Evolutionary conservation across 23 red algal genomes (phyloP), one percentile per base, ranked within the genome.

Genomic region (Gracilaria domingensis): DNA sequence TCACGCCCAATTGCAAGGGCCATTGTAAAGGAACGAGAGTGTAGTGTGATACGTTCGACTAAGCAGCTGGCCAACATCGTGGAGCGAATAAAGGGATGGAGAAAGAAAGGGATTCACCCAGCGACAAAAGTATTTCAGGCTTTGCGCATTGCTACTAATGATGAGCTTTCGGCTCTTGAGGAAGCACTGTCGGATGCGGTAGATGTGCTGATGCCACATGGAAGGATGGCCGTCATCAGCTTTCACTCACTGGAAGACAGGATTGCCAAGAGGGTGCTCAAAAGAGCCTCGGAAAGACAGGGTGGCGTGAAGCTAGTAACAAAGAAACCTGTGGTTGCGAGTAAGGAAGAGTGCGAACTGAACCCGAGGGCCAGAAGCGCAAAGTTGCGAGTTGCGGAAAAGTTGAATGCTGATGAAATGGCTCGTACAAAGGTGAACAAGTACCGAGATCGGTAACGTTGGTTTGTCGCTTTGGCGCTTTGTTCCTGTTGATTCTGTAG

Each of bases 181-280:
- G 79, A 81, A 29, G 89, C 50, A 66, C 50, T 94, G 5, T 60
- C 45, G 20, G 55, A 54, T 1, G 74, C 79, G 0, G 64, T 92
- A 2, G 71, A 49, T n/a, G 7, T 84, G 69, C 29, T 91, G 25
- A 40, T 26, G 26, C 75, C 53, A 42, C 84, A 77, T 25, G 96
- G 93, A 59, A 72, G 93, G 32, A 26, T 98, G 25, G 94, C 39
- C 33, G 93, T 96, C 5, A 96, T 99, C 38, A 83, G 79, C 5
- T 99, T 99, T 50, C 97, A 99, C 61, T 90, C 83, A 4, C 59
- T 96, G 42, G 97, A 99, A 84, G 97, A 99, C 79, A 86, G 97
- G 40, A 95, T 99, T 49, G 97, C 93, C 59, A 99, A 99, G 79
- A 71, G 75, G 17, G 65, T 84, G 38, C 96, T 96, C 53, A 61